A percentile compares a stretch with the other conserved stretches of the same genome.
phyloP scores from a whole-genome alignment of 2,329 filamentous ascomycete genomes.

The Gyromitra esculenta region DNA sequence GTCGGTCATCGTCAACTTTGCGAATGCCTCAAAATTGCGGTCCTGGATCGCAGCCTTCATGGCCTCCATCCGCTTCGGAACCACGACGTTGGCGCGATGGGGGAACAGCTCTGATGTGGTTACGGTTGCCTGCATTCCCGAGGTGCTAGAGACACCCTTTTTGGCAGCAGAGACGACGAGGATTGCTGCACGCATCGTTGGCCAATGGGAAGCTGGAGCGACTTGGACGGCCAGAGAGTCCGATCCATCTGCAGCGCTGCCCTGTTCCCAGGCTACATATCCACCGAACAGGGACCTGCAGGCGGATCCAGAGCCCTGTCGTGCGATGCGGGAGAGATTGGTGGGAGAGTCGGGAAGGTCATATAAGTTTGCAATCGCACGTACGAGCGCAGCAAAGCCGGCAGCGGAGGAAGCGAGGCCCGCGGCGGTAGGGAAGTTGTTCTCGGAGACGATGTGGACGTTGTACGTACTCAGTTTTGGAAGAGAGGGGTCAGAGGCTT shows the following conservation, averaged over 20 bases:
- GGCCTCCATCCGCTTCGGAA: constrained; percentile 80
- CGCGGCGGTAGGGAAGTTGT: constrained; percentile 98
- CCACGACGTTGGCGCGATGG: constrained; percentile 76
- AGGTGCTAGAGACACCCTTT: constrained; percentile 92
- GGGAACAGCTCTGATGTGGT: constrained; percentile 88
- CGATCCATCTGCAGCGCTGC: constrained; percentile 76
- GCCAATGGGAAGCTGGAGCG: constrained; percentile 90
- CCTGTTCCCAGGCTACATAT: constrained; percentile 94
- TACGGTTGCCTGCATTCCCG: constrained; percentile 97
- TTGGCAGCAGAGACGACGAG: constrained; percentile 92
- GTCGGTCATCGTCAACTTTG: constrained; percentile 92
- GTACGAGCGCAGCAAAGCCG: constrained; percentile 76
- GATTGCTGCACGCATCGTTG: constrained; percentile 89
- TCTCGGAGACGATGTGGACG: constrained; percentile 89
- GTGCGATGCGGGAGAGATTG: constrained; percentile 86
- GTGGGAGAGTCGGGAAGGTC: constrained; percentile 80
- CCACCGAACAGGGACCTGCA: constrained; percentile 93
- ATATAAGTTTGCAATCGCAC: constrained; percentile 92
- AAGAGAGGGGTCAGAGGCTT: constrained; percentile 75
- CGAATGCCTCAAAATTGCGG: constrained; percentile 86
- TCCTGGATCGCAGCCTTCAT: constrained; percentile 84
- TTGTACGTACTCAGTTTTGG: constrained; percentile 81
- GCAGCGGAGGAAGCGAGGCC: constrained; percentile 80
- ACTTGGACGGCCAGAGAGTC: constrained; percentile 91
- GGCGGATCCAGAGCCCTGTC: constrained; percentile 93